Evolutionary conservation across 2,329 filamentous ascomycete genomes (phyloP).

Genomic region (Curvularia hawaiiensis): DNA sequence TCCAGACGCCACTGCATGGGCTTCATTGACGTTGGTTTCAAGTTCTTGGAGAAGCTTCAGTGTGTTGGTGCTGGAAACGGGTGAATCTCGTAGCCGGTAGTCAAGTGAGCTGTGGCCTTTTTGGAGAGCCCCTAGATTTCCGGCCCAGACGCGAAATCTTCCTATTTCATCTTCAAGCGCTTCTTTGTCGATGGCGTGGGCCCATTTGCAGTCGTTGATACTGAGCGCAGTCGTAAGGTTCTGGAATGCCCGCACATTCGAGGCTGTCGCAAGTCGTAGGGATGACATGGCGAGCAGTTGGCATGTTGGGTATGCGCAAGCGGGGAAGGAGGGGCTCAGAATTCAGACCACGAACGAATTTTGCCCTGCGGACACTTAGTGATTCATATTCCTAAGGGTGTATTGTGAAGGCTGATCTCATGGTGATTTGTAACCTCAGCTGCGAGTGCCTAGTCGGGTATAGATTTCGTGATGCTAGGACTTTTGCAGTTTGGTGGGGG

Average conservation of each 20-base stretch:
- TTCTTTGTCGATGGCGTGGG: conserved; percentile 30
- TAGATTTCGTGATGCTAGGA: conserved; percentile 6
- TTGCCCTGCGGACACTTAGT: background rate
- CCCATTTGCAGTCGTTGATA: conserved; percentile 18
- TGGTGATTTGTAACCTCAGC: background rate
- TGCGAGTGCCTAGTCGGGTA: conserved; percentile 6
- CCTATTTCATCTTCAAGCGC: conserved; percentile 45
- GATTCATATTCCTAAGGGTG: background rate
- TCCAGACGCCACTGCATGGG: conserved; percentile 35
- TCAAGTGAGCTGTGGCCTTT: conserved; percentile 47
- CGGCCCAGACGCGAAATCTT: conserved; percentile 45
- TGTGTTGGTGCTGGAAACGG: conserved; percentile 39
- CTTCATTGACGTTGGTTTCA: conserved; percentile 36
- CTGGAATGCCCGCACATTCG: conserved; percentile 40
- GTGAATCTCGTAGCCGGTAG: conserved; percentile 46
- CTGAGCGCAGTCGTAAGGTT: conserved; percentile 27
- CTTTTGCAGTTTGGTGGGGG: conserved; percentile 13
- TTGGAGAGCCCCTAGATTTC: conserved; percentile 44
- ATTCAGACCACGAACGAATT: background rate
- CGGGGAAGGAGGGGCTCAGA: background rate
- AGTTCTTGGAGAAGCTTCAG: conserved; percentile 44
- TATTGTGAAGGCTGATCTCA: conserved; percentile 4
- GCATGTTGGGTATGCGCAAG: conserved; percentile 19
- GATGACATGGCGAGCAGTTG: conserved; percentile 20
- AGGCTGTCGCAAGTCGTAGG: conserved; percentile 39